Evolutionary conservation across 352 stramenopile genomes (phyloP).

Genomic region (Pythium brassicae): DNA sequence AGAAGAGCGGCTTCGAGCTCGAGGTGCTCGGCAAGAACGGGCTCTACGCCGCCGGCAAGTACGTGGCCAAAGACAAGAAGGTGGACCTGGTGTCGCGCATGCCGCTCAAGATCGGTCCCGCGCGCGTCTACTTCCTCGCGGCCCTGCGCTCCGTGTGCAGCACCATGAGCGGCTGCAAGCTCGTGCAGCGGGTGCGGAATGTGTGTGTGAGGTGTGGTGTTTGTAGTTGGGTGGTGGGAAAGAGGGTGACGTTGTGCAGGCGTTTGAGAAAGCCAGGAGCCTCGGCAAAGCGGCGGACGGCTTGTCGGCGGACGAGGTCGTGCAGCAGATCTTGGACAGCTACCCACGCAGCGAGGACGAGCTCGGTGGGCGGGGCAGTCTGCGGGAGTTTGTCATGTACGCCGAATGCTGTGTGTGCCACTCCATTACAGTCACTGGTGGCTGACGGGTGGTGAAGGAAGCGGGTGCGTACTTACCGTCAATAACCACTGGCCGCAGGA

Average conservation of each 20-base stretch:
- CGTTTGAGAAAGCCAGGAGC: slow-evolving; percentile 73
- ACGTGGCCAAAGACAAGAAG: slow-evolving; percentile 67
- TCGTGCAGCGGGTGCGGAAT: slow-evolving; percentile 58
- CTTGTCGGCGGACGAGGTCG: slow-evolving; percentile 58
- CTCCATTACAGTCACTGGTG: neutral
- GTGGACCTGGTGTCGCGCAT: slow-evolving; percentile 64
- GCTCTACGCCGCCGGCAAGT: slow-evolving; percentile 64
- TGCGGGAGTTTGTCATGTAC: slow-evolving; percentile 65
- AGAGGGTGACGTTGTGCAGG: slow-evolving; percentile 17
- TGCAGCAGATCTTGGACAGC: slow-evolving; percentile 69
- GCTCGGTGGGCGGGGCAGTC: slow-evolving; percentile 65
- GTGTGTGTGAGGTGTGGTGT: neutral
- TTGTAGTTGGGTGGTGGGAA: no score
- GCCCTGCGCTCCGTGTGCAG: slow-evolving; percentile 69
- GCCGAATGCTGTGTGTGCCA: slow-evolving; percentile 2
- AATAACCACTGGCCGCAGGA: slow-evolving; percentile 6
- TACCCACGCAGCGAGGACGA: slow-evolving; percentile 74
- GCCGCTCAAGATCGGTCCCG: slow-evolving; percentile 75
- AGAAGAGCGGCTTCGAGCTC: slow-evolving; percentile 72
- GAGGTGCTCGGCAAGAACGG: slow-evolving; percentile 81
- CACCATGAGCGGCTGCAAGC: slow-evolving; percentile 80
- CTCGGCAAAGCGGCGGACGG: slow-evolving; percentile 19
- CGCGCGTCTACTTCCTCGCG: slow-evolving; percentile 72
- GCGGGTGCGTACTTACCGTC: neutral
- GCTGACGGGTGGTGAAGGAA: neutral